Evolutionary conservation across 2,329 filamentous ascomycete species (phyloP).

Genomic region (Truncatella angustata): DNA sequence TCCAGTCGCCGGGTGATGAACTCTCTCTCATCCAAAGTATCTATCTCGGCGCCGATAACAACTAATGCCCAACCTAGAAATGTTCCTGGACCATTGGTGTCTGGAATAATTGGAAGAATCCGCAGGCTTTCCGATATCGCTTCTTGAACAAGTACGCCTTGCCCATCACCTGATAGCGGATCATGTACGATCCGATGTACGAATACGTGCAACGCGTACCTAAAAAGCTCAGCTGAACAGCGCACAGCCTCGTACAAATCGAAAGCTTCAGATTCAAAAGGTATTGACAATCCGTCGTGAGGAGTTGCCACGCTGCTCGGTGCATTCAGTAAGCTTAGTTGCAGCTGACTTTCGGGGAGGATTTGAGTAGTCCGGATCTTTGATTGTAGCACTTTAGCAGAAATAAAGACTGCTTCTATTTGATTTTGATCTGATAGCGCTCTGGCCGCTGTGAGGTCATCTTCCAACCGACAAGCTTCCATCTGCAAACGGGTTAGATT

Average conservation of each 20-base stretch:
- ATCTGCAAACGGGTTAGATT: background rate
- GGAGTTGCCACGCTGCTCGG: background rate
- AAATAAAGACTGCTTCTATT: background rate
- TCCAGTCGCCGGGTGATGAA: slow-evolving; percentile 1
- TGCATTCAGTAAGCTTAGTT: background rate
- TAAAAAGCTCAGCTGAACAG: slow-evolving; percentile 1
- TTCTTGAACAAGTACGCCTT: background rate
- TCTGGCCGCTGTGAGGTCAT: background rate
- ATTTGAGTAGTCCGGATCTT: background rate
- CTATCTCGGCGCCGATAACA: slow-evolving; percentile 3
- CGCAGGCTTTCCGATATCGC: background rate
- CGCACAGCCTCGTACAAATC: slow-evolving; percentile 1
- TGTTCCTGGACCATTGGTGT: background rate
- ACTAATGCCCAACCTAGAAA: slow-evolving; percentile 9
- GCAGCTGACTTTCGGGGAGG: background rate
- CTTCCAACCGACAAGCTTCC: background rate
- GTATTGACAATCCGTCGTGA: background rate
- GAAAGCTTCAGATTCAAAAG: background rate
- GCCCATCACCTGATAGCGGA: background rate
- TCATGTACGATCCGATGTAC: slow-evolving; percentile 6
- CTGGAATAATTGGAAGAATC: background rate
- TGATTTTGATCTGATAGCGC: background rate
- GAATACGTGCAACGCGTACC: slow-evolving; percentile 1
- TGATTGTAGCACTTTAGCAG: background rate
- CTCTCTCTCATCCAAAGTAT: background rate